Base-by-base conservation (phyloP, 768 basidiomycete species). In the Suillus alpinus region DNA sequence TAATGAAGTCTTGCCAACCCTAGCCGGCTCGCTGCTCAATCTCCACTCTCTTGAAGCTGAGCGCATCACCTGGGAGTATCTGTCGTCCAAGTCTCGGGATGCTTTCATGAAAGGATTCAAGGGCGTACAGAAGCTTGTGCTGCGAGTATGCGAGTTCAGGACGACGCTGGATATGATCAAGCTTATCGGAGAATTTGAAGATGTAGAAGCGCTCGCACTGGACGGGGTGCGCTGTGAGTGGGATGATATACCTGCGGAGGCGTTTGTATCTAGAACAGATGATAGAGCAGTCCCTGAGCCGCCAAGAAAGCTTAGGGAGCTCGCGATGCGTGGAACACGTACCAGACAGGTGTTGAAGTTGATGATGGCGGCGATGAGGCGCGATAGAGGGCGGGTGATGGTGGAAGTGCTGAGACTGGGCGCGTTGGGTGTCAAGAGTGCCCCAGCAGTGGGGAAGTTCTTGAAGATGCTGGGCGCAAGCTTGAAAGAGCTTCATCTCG, bases 61-160 rank as follows among this genome's bases (percentile, higher is more conserved):
- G 53, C 63, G 63, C 6, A 49, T 73, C 51, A 73, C 72, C 20
- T 73, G 74, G 74, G 70, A 74, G 44, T 71, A 69, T 44, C 69
- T 73, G 36, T 73, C 72, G 18, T 59, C 67, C 23, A 62, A 57
- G 49, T 70, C 72, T 41, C 70, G 70, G 26, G 49, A 57, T 9
- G 63, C 66, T 9, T 73, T 71, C 56, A 59, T 72, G 31, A 52
- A 65, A 40, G 60, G 61, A 18, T 73, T 75, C 65, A 71, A 60
- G 44, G 52, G 49, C 6, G 64, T 51, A 1, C 66, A 59, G 34
- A 64, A 47, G 31, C 68, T 75, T 12, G 51, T 65, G 16, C 31
- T 73, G 43, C 66, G 69, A 1, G 65, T 53, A 41, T 73, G 72
- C 49, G 56, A 61, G 47, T 74, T 73, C 51, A 65, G 59, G 32